Conservation (phyloP, 768 basidiomycete species). For the Trametes maxima region DNA sequence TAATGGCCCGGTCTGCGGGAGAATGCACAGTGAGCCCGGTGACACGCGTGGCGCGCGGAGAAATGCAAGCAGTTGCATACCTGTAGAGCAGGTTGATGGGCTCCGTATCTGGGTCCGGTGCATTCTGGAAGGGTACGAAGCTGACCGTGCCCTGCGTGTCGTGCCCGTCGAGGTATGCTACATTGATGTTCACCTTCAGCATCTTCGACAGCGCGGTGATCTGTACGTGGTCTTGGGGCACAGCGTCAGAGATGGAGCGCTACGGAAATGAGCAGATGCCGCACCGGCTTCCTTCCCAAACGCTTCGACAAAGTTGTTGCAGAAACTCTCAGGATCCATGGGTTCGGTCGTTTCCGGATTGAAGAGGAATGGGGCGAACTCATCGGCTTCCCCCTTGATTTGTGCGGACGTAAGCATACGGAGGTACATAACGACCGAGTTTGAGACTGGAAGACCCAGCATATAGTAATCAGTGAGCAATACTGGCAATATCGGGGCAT, state of each 20-base stretch:
- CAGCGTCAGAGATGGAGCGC: background rate
- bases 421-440: slow-evolving; percentile 78
- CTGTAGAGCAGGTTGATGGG: slow-evolving; percentile 75
- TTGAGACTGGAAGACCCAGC: slow-evolving; percentile 48
- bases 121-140: slow-evolving; percentile 66
- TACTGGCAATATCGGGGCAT: background rate
- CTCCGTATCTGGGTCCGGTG: slow-evolving; percentile 37
- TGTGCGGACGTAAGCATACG: slow-evolving; percentile 84
- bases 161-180: slow-evolving; percentile 82
- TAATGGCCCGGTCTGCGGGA: slow-evolving; percentile 81
- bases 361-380: slow-evolving; percentile 72
- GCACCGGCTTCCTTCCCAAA: slow-evolving; percentile 76
- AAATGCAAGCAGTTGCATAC: slow-evolving; percentile 42
- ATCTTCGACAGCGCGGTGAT: slow-evolving; percentile 76
- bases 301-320: slow-evolving; percentile 76
- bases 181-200: slow-evolving; percentile 63
- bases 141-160: slow-evolving; percentile 52
- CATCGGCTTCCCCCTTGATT: slow-evolving; percentile 63
- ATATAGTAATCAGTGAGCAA: background rate
- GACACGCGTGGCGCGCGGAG: background rate
- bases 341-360: slow-evolving; percentile 69
- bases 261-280: background rate
- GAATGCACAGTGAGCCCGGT: slow-evolving; percentile 9
- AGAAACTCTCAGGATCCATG: slow-evolving; percentile 66
- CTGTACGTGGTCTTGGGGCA: slow-evolving; percentile 72